A percentile compares a stretch with the other conserved stretches of the same genome.
phyloP scores from a whole-genome alignment of 1,139 yeast species.

The Nakaseomyces kungkrabaensis region DNA sequence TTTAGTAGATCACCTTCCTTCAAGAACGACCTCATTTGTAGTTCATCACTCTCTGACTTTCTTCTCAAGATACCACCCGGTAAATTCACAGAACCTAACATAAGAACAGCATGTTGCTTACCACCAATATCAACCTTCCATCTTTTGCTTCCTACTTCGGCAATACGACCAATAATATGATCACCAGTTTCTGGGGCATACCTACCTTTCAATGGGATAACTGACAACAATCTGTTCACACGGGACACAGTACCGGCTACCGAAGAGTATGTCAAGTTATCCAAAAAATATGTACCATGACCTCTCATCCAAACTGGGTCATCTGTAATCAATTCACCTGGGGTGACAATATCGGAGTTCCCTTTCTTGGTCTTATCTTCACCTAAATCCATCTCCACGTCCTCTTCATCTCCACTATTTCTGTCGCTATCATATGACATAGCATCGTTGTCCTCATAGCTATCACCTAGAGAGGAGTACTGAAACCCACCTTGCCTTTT shows the following conservation, averaged over 20 bases:
- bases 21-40: slow-evolving; percentile 87
- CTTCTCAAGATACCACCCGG: slow-evolving; percentile 96
- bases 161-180: slow-evolving; percentile 86
- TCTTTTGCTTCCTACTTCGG: slow-evolving; percentile 86
- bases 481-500: slow-evolving; percentile 24
- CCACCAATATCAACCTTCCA: slow-evolving; percentile 98
- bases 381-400: slow-evolving; percentile 14
- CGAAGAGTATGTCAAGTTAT: slow-evolving; percentile 66
- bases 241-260: slow-evolving; percentile 86
- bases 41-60: slow-evolving; percentile 88
- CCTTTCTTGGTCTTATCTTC: slow-evolving; percentile 15
- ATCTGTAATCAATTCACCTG: slow-evolving; percentile 94
- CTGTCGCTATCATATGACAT: slow-evolving; percentile 12
- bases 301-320: slow-evolving; percentile 99
- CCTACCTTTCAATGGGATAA: slow-evolving; percentile 75
- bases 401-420: slow-evolving; percentile 17
- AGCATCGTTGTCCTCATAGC: slow-evolving; percentile 7
- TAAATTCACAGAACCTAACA: slow-evolving; percentile 90
- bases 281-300: slow-evolving; percentile 83
- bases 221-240: slow-evolving; percentile 80
- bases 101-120: slow-evolving; percentile 79
- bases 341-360: slow-evolving; percentile 54
- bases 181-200: slow-evolving; percentile 95
- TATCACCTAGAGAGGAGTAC: slow-evolving; percentile 8
- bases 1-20: slow-evolving; percentile 96